Base-by-base conservation (phyloP, 306 rosid genomes). In the Sicyos baderoa region DNA sequence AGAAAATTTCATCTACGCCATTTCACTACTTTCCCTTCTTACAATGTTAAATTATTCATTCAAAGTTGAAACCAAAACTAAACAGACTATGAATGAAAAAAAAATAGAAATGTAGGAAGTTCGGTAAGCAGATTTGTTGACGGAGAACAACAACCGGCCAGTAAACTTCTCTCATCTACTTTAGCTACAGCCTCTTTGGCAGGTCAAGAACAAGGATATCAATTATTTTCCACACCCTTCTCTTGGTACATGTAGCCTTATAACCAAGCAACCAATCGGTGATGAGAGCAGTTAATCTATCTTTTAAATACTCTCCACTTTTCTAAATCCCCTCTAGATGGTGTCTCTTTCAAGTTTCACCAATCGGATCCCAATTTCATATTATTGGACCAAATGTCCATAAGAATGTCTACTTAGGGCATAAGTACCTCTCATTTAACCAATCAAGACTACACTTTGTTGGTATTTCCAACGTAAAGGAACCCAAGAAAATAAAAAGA, bases 81-180 rank as follows among this genome's bases (percentile, higher is more conserved):
- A 21, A 55, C 32, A 22, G 32, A 55, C 11, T 55, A 1, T 54
- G 14, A 54, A 54, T 2, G 32, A 40, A 63, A 63, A 9, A 51
- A 4, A 4, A 4, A 11, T 4, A n/a, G 16, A 66, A 76, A 79
- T 89, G 83, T 91, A 51, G 82, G 87, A 91, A 86, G 80, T 84
- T 89, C 95, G 96, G 97, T 91, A 87, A 89, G 90, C 96, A 91
- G 92, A 89, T 77, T 19, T 48, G 80, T 83, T 68, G 92, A 92
- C 79, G 19, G 87, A 89, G 59, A 85, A 32, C 97, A 77, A 85
- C 79, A 79, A 78, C 83, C 94, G 94, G 91, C 96, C 96, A 85
- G 96, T 57, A 14, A 91, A 85, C 88, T 78, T 82, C 91, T 74
- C n/a, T 1, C 5, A 37, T 61, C 74, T 21, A 14, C 78, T 86